Conservation (phyloP, 352 stramenopile genomes). For the Phytopythium litorale region DNA sequence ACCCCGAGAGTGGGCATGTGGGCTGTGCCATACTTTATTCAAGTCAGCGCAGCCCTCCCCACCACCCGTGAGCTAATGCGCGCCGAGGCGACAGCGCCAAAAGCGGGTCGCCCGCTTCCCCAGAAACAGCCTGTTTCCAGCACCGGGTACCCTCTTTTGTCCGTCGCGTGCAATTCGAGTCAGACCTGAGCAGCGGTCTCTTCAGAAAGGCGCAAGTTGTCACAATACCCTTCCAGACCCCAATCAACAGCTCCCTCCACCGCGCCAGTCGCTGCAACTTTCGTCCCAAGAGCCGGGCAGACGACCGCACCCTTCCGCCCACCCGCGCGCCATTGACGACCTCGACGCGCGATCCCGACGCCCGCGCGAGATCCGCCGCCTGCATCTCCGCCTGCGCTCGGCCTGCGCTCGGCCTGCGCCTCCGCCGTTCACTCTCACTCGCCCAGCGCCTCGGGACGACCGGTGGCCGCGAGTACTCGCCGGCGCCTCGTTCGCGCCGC, state of each 20-base stretch:
- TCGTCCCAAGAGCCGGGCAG: neutral
- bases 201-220: neutral
- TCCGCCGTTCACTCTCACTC: neutral
- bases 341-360: neutral
- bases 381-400: too few relatives aligned
- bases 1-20: too few relatives aligned
- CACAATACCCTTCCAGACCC: neutral
- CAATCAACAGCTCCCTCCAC: too few relatives aligned
- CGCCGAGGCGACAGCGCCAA: neutral
- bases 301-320: neutral
- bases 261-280: neutral
- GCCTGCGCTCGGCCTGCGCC: too few relatives aligned
- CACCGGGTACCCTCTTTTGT: neutral
- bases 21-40: too few relatives aligned
- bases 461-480: neutral
- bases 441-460: neutral
- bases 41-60: too few relatives aligned
- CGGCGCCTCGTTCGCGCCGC: conserved; percentile 3
- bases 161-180: neutral
- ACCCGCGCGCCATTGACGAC: neutral
- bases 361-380: too few relatives aligned
- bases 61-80: neutral
- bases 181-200: neutral
- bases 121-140: neutral
- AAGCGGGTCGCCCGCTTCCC: neutral